Evolutionary conservation across 768 basidiomycete species (phyloP).

Genomic region (Naganishia randhawae): DNA sequence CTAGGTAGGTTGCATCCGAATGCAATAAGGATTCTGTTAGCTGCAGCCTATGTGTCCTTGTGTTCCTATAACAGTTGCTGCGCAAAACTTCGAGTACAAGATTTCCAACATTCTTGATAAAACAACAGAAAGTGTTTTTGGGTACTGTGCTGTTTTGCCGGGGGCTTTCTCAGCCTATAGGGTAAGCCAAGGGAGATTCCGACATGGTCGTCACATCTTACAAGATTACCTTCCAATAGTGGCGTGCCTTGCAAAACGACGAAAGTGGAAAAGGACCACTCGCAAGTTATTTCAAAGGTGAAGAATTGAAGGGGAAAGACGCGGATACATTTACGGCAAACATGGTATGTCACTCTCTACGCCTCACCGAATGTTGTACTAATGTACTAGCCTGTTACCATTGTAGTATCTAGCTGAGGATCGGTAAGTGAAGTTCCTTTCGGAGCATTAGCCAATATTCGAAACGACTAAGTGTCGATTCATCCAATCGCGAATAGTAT

Average conservation of each 20-base stretch:
- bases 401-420: conserved; percentile 46
- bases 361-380: background rate
- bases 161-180: conserved; percentile 85
- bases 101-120: conserved; percentile 91
- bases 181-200: conserved; percentile 27
- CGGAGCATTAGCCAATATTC: too few relatives aligned
- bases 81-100: conserved; percentile 96
- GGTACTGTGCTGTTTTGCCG: conserved; percentile 66
- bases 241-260: conserved; percentile 79
- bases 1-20: conserved; percentile 50
- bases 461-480: too few relatives aligned
- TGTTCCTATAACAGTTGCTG: conserved; percentile 57
- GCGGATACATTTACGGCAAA: conserved; percentile 51
- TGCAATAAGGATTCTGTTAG: background rate
- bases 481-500: conserved; percentile 30
- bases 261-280: conserved; percentile 84
- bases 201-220: background rate
- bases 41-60: background rate
- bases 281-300: conserved; percentile 89
- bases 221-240: conserved; percentile 51
- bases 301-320: conserved; percentile 61
- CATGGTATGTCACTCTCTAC: conserved; percentile 34
- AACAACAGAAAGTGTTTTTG: conserved; percentile 65
- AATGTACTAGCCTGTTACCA: conserved; percentile 1
- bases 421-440: conserved; percentile 30